phyloP scores from a whole-genome alignment of 1,139 yeast species.

The Pichia sp. region DNA sequence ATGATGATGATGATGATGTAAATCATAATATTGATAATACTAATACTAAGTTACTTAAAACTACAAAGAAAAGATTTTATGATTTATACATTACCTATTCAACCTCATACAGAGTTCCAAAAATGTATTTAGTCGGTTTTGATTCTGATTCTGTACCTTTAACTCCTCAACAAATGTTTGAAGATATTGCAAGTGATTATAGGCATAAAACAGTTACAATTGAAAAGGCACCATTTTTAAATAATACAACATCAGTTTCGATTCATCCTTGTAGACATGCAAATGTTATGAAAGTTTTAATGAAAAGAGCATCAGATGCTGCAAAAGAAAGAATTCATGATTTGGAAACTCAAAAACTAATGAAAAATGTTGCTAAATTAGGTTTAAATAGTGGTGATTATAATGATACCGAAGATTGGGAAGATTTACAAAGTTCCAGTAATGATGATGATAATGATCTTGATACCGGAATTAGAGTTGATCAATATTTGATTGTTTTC shows the following conservation, averaged over 20 bases:
- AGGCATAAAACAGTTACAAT: slow-evolving; percentile 95
- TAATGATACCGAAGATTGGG: slow-evolving; percentile 36
- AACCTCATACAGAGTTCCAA: slow-evolving; percentile 93
- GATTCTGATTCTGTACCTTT: slow-evolving; percentile 78
- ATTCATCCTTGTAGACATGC: slow-evolving; percentile 97
- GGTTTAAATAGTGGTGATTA: slow-evolving; percentile 28
- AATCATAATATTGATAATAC: no score
- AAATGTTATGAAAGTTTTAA: slow-evolving; percentile 81
- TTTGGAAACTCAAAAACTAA: slow-evolving; percentile 27
- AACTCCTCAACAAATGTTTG: slow-evolving; percentile 85
- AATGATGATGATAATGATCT: slow-evolving; percentile 28
- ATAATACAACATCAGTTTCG: slow-evolving; percentile 74
- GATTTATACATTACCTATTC: slow-evolving; percentile 89
- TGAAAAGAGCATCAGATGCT: slow-evolving; percentile 61
- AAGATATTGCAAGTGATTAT: slow-evolving; percentile 86
- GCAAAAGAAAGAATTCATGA: slow-evolving; percentile 35
- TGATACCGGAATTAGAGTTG: slow-evolving; percentile 62
- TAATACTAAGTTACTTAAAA: slow-evolving; percentile 5
- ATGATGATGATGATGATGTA: no score
- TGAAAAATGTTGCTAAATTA: slow-evolving; percentile 36
- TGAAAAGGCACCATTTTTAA: slow-evolving; percentile 81
- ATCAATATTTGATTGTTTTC: slow-evolving; percentile 82
- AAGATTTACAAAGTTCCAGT: slow-evolving; percentile 35
- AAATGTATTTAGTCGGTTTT: slow-evolving; percentile 86
- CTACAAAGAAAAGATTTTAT: slow-evolving; percentile 51